These are phyloP conservation scores for Stephania yunnanensis DNA, from an alignment of 164 flowering plant species.

Conservation along the genomic window DNA sequence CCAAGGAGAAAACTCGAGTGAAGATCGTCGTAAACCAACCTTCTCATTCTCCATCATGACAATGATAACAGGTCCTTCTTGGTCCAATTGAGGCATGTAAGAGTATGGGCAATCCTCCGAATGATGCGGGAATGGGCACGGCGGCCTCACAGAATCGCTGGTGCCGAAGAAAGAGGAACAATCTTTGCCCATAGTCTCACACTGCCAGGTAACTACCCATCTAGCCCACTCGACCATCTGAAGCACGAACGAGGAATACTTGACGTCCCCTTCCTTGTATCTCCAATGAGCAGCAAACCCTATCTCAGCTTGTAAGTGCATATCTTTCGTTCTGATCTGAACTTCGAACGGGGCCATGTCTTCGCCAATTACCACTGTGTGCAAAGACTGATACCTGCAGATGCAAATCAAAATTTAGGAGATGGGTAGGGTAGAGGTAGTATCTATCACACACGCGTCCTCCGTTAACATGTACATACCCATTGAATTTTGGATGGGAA, in stretches of 20 bases:
- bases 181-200: constrained; percentile 67
- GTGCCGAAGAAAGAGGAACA: constrained; percentile 27
- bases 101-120: constrained; percentile 69
- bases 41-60: constrained; percentile 86
- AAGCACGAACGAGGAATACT: constrained; percentile 70
- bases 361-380: constrained; percentile 82
- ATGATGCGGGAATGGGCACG: constrained; percentile 81
- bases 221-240: constrained; percentile 99
- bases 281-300: constrained; percentile 99
- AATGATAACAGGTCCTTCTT: constrained; percentile 75
- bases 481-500: constrained; percentile 67
- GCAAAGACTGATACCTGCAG: constrained; percentile 82
- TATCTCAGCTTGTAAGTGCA: constrained; percentile 93
- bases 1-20: not conserved
- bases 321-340: constrained; percentile 87
- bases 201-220: constrained; percentile 88
- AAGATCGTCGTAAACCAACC: constrained; percentile 31
- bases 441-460: not conserved
- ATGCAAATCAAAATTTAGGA: constrained; percentile 3
- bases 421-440: not conserved
- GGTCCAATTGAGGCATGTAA: constrained; percentile 40
- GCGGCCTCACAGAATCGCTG: constrained; percentile 52
- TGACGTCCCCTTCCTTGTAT: constrained; percentile 83
- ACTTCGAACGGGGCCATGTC: constrained; percentile 80
- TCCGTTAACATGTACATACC: constrained; percentile 38